Conservation (phyloP, 1,139 yeast genomes). For the Petasospora rhodanensis region DNA sequence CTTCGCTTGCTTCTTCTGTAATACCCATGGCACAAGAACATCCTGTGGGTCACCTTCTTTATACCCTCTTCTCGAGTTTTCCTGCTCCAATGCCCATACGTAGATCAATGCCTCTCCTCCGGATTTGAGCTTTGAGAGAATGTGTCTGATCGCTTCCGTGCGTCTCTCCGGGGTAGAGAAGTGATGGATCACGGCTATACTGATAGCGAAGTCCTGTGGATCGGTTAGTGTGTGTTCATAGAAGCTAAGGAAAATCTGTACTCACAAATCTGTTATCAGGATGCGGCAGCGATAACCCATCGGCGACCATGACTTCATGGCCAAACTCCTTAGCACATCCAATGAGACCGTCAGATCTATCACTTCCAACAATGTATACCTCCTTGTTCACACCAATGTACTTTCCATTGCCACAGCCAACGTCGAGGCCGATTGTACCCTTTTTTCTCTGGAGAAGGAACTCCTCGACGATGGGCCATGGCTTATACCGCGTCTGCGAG, state of each 20-base stretch:
- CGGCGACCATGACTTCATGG: conserved; percentile 58
- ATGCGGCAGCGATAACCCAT: conserved; percentile 68
- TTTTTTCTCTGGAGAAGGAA: conserved; percentile 43
- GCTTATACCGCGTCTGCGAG: conserved; percentile 88
- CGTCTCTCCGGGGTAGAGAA: conserved; percentile 83
- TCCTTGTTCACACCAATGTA: conserved; percentile 69
- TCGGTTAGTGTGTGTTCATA: too few species aligned
- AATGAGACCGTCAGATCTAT: conserved; percentile 72
- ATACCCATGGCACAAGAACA: conserved; percentile 92
- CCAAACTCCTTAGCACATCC: conserved; percentile 59
- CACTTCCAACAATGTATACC: conserved; percentile 74
- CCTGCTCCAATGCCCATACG: conserved; percentile 97
- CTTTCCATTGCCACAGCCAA: conserved; percentile 97
- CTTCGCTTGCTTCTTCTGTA: conserved; percentile 26
- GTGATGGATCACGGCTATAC: conserved; percentile 95
- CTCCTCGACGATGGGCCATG: conserved; percentile 92
- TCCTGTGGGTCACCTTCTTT: conserved; percentile 69
- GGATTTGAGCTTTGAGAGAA: conserved; percentile 50
- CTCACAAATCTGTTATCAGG: conserved; percentile 44
- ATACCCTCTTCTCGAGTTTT: conserved; percentile 42
- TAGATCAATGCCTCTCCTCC: conserved; percentile 76
- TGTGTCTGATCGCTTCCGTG: conserved; percentile 63
- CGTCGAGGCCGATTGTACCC: conserved; percentile 59
- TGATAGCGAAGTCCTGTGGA: conserved; percentile 94
- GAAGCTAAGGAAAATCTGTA: too few species aligned